phyloP scores from a whole-genome alignment of 2,329 filamentous ascomycete species.

The Metarhizium guizhouense region DNA sequence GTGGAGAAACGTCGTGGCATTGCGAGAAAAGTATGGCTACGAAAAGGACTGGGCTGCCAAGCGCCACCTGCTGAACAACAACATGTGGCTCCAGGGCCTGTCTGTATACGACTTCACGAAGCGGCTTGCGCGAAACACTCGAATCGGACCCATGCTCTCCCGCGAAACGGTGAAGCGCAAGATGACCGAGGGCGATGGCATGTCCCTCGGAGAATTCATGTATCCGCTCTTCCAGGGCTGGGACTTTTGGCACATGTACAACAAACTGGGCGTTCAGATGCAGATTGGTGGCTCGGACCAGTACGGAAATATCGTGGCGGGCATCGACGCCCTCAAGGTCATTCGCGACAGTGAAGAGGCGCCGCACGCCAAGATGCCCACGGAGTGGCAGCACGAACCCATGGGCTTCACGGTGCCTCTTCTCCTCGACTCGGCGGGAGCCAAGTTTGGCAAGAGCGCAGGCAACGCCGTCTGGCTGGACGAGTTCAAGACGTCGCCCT shows the following conservation, averaged over 20 bases:
- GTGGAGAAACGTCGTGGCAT: slow-evolving; percentile 62
- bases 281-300: slow-evolving; percentile 95
- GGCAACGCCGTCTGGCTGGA: slow-evolving; percentile 95
- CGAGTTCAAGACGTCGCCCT: slow-evolving; percentile 65
- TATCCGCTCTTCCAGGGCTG: slow-evolving; percentile 92
- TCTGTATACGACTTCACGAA: slow-evolving; percentile 67
- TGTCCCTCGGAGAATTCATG: slow-evolving; percentile 88
- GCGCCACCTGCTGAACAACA: slow-evolving; percentile 70
- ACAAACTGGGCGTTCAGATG: slow-evolving; percentile 58
- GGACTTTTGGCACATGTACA: slow-evolving; percentile 90
- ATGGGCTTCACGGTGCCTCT: slow-evolving; percentile 88
- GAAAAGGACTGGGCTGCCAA: slow-evolving; percentile 54
- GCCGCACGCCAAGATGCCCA: slow-evolving; percentile 28
- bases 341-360: slow-evolving; percentile 52
- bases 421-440: slow-evolving; percentile 73
- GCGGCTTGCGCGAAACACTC: slow-evolving; percentile 62
- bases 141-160: slow-evolving; percentile 79
- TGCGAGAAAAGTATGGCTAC: slow-evolving; percentile 59
- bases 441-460: slow-evolving; percentile 90
- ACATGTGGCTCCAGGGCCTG: slow-evolving; percentile 67
- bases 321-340: slow-evolving; percentile 75
- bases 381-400: slow-evolving; percentile 44
- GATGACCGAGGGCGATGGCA: slow-evolving; percentile 77
- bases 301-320: slow-evolving; percentile 90
- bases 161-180: slow-evolving; percentile 86